Conservation (phyloP, 257 asterid genomes). For the Solanum infundibuliforme region DNA sequence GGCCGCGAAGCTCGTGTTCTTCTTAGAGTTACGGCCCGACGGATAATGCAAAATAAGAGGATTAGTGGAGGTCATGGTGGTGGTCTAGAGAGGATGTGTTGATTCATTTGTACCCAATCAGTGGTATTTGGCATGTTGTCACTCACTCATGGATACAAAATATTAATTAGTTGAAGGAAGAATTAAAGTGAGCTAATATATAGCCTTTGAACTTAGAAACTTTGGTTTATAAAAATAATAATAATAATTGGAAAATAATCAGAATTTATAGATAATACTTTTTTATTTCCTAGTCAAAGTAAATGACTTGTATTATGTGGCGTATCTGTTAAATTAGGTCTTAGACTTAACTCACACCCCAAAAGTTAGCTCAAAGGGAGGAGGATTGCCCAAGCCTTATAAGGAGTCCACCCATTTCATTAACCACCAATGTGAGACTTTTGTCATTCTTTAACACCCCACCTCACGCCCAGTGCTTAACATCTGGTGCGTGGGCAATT, state of each 20-base stretch:
- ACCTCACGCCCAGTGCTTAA: no score
- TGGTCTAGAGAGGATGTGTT: not conserved
- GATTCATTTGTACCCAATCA: conserved; percentile 12
- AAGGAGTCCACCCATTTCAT: no score
- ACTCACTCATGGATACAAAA: not conserved
- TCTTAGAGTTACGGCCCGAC: conserved; percentile 26
- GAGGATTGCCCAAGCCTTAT: no score
- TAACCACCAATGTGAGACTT: no score
- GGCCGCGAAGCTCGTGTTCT: conserved; percentile 39
- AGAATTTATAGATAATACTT: not conserved
- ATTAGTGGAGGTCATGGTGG: not conserved
- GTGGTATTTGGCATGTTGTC: conserved; percentile 1
- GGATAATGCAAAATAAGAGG: not conserved
- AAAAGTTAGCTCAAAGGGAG: no score
- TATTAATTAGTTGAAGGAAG: not conserved
- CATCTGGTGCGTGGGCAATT: no score
- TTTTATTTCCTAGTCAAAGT: not conserved
- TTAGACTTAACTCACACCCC: no score
- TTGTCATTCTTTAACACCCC: no score
- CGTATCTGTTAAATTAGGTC: no score
- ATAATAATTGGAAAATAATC: not conserved
- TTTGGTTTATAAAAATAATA: not conserved
- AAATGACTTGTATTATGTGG: not conserved
- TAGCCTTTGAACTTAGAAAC: not conserved
- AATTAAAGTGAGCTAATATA: not conserved